Conservation (phyloP, 73 alveolate genomes). For the Paramecium caudatum region DNA sequence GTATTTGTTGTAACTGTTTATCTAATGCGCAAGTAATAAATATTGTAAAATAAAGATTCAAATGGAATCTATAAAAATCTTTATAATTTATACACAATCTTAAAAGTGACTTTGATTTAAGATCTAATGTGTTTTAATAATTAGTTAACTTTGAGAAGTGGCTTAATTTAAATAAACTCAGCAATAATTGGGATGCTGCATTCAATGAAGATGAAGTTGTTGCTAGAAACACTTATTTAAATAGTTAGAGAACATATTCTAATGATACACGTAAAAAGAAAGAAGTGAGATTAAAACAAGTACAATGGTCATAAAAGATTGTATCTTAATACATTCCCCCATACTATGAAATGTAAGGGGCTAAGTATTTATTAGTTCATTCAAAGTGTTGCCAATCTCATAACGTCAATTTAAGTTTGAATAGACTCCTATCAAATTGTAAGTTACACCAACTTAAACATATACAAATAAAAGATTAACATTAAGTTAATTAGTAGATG, state of each 20-base stretch:
- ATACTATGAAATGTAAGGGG: background rate
- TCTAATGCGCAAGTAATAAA: conserved; percentile 74
- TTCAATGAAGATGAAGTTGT: background rate
- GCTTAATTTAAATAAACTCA: background rate
- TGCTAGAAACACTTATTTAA: conserved; percentile 16
- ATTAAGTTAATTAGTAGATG: background rate
- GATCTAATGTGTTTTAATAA: conserved; percentile 12
- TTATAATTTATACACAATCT: conserved; percentile 17
- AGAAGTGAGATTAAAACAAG: background rate
- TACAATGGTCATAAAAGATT: background rate
- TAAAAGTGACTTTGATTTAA: background rate
- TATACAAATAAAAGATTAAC: background rate
- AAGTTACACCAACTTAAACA: background rate
- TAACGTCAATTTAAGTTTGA: background rate
- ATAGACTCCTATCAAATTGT: background rate
- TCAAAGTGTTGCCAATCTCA: background rate
- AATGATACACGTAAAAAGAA: background rate
- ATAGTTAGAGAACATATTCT: background rate
- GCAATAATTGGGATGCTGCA: conserved; percentile 10
- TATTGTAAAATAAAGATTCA: too few relatives aligned
- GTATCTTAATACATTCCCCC: conserved; percentile 23
- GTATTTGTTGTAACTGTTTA: conserved; percentile 73
- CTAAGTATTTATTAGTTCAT: background rate
- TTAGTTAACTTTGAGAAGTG: conserved; percentile 18
- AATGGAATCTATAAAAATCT: conserved; percentile 3